Percentiles rank a stretch among this genome's conserved stretches.
Conservation (phyloP, 2,329 filamentous ascomycete species). For the Colletotrichum karsti region DNA sequence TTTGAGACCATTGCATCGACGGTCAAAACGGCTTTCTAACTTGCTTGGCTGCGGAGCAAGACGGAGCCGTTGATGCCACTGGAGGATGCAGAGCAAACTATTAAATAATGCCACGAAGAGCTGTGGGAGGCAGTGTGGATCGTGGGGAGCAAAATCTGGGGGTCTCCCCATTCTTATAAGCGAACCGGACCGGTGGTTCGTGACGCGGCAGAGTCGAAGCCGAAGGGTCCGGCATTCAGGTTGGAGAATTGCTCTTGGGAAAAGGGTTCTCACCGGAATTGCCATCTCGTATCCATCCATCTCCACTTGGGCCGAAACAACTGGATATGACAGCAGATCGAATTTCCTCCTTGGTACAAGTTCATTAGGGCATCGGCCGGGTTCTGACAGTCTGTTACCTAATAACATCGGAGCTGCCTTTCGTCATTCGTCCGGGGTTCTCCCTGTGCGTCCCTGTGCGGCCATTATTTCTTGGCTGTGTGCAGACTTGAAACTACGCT, state of each 20-base stretch:
- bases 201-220: conserved; percentile 1
- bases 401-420: conserved; percentile 16
- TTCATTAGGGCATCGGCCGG: background rate
- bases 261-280: conserved; percentile 5
- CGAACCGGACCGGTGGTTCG: conserved; percentile 23
- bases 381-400: conserved; percentile 14
- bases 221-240: conserved; percentile 15
- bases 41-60: background rate
- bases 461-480: conserved; percentile 5
- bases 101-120: conserved; percentile 2
- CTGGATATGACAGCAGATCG: conserved; percentile 22
- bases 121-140: conserved; percentile 22
- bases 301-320: conserved; percentile 27
- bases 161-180: conserved; percentile 21
- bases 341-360: conserved; percentile 9
- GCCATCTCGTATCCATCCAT: conserved; percentile 21
- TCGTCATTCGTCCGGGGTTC: conserved; percentile 18
- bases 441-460: conserved; percentile 9
- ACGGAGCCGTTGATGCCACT: background rate
- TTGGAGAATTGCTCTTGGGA: background rate
- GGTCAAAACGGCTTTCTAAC: background rate
- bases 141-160: conserved; percentile 22
- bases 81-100: background rate
- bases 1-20: conserved; percentile 28
- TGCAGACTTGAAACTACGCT: background rate